Base-by-base conservation (phyloP, 257 asterid species). In the Asclepias syriaca region DNA sequence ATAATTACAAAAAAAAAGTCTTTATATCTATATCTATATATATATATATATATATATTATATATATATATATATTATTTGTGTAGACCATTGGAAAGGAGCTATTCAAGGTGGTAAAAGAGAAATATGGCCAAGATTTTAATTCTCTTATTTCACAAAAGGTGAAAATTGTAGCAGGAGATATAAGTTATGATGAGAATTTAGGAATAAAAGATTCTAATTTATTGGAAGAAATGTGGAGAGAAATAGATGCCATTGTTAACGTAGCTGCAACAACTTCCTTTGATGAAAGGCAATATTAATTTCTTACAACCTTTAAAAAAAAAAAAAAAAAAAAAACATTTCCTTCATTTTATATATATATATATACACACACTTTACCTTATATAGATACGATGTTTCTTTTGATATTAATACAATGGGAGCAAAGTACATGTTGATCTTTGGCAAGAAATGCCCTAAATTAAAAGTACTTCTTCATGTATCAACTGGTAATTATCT, bases 251-350 rank as follows among this genome's bases (percentile, higher is more conserved):
- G 86, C 89, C 75, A 96, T 93, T 1, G 82, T 91, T 60, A 93
- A 93, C 73, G 73, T 91, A 70, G 98, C 98, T 70, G 98, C 98
- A 72, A 91, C 89, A 5, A 93, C 98, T 68, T 85, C 88, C 60
- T 93, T 93, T 71, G 96, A 93, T 71, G 97, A 93, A 80, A 91
- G 97, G 98, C 90, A 66, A 43, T 43, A 43, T 43, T 0, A 24
- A 24, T 24, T 43, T 43, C 48, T 43, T 1, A 43, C 48, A 0
- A 43, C 40, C 21, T 13, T n/a, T n/a, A n/a, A n/a, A n/a, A n/a
- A n/a, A n/a, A n/a, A n/a, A n/a, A 50, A 50, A 50, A 50, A 50
- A 12, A 50, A 50, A 50, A 4, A 15, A 11, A 2, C 15, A 24
- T 54, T 22, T 16, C 6, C 19, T 14, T 53, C 18, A 21, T n/a